Evolutionary conservation across 331 rosid genomes (phyloP).

Genomic region (Ulmus americana): DNA sequence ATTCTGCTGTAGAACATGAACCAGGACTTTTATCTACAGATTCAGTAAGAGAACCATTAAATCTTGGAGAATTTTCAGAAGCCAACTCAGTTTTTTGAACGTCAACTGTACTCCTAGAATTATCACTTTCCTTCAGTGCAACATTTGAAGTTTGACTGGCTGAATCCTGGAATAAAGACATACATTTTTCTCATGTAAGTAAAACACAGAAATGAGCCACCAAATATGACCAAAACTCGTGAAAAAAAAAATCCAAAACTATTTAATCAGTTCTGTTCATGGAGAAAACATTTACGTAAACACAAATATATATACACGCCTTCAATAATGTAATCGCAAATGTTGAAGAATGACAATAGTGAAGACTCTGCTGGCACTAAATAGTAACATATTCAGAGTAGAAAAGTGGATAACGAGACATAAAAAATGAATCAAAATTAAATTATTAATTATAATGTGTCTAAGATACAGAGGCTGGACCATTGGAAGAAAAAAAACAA

Average conservation of each 20-base stretch:
- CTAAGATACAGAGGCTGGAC: no score
- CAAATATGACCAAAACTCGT: background rate
- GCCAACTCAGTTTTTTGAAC: constrained; percentile 44
- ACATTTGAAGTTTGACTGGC: constrained; percentile 34
- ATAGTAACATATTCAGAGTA: no score
- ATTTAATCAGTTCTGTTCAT: background rate
- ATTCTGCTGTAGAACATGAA: constrained; percentile 42
- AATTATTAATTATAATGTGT: no score
- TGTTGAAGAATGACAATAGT: no score
- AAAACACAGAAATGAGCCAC: background rate
- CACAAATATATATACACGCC: background rate
- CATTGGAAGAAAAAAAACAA: no score
- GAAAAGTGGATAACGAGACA: no score
- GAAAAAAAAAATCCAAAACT: no score
- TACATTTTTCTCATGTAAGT: background rate
- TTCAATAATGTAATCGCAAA: no score
- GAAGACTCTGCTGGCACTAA: no score
- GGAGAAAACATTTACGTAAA: background rate
- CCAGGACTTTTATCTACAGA: constrained; percentile 34
- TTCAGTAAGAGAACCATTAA: constrained; percentile 32
- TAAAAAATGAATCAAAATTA: no score
- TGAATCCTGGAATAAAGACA: constrained; percentile 47
- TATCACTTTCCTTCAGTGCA: constrained; percentile 32
- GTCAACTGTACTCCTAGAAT: constrained; percentile 35
- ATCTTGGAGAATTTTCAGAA: constrained; percentile 23